These are phyloP conservation scores for Solanum hybrid DNA, from an alignment of 305 asterid genomes.

Conservation along the genomic window DNA sequence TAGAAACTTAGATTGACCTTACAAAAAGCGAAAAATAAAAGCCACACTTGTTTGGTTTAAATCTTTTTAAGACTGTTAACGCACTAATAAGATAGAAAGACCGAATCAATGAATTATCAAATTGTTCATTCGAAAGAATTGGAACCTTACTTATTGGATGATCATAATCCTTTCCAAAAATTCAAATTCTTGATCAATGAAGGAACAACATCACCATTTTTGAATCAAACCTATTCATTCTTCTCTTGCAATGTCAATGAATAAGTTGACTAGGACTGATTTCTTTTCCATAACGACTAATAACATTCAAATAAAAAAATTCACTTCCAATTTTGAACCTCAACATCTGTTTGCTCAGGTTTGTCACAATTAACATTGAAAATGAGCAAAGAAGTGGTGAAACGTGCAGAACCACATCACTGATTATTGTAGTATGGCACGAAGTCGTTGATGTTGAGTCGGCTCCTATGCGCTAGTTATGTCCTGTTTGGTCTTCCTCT, in stretches of 20 bases:
- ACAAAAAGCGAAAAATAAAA: background rate
- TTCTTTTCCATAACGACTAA: background rate
- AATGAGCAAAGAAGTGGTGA: background rate
- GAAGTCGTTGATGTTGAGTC: background rate
- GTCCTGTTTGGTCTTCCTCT: background rate
- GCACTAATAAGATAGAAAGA: background rate
- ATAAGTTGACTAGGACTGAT: background rate
- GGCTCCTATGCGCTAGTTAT: background rate
- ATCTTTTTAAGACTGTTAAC: background rate
- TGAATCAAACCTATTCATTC: background rate
- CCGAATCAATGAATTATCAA: too few species aligned
- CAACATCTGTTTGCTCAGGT: background rate
- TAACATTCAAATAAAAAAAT: background rate
- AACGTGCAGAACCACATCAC: background rate
- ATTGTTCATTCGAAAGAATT: background rate
- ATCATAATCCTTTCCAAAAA: background rate
- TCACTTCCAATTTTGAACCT: background rate
- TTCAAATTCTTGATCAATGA: background rate
- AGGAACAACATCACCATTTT: background rate
- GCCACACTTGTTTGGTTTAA: background rate
- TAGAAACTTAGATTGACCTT: background rate
- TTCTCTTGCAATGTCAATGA: background rate
- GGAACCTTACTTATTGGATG: background rate
- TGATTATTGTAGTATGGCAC: background rate
- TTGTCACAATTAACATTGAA: background rate